Conservation (phyloP, 2,329 filamentous ascomycete species). For the Colletotrichum agaves region DNA sequence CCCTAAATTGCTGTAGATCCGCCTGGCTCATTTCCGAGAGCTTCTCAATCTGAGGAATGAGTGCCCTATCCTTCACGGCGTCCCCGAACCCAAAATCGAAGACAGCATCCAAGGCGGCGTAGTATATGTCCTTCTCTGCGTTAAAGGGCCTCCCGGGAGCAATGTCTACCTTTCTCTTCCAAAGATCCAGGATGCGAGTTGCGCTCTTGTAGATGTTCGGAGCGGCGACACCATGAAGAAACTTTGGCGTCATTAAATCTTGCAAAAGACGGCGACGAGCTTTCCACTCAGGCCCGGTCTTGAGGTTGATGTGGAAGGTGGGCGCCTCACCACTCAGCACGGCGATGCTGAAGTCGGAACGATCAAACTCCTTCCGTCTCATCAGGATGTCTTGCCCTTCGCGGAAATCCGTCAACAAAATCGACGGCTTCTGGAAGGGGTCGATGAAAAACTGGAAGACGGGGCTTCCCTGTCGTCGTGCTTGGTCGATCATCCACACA, state of each 20-base stretch:
- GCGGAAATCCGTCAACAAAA: slow-evolving; percentile 47
- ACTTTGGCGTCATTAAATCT: slow-evolving; percentile 51
- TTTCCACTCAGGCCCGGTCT: slow-evolving; percentile 46
- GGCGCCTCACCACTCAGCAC: slow-evolving; percentile 29
- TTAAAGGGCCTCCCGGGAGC: slow-evolving; percentile 46
- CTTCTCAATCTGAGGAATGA: not conserved
- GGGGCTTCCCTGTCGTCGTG: not conserved
- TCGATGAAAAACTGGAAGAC: slow-evolving; percentile 48
- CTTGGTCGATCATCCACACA: slow-evolving; percentile 1
- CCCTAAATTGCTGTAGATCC: not conserved
- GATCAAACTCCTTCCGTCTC: slow-evolving; percentile 49
- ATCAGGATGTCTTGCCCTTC: slow-evolving; percentile 47
- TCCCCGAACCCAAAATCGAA: slow-evolving; percentile 47
- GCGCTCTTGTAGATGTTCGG: slow-evolving; percentile 48
- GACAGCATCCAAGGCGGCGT: slow-evolving; percentile 49
- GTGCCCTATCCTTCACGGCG: not conserved
- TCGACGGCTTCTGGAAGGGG: slow-evolving; percentile 44
- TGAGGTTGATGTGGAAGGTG: slow-evolving; percentile 48
- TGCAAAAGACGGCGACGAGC: slow-evolving; percentile 46
- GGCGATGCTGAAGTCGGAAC: slow-evolving; percentile 39
- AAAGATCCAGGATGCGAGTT: slow-evolving; percentile 46
- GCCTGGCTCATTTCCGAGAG: not conserved
- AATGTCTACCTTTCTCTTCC: slow-evolving; percentile 46
- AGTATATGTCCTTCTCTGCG: slow-evolving; percentile 46
- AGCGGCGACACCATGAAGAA: slow-evolving; percentile 47